These are phyloP conservation scores for Solanum gracilifrons DNA, from an alignment of 257 asterid genomes.

Conservation along the genomic window DNA sequence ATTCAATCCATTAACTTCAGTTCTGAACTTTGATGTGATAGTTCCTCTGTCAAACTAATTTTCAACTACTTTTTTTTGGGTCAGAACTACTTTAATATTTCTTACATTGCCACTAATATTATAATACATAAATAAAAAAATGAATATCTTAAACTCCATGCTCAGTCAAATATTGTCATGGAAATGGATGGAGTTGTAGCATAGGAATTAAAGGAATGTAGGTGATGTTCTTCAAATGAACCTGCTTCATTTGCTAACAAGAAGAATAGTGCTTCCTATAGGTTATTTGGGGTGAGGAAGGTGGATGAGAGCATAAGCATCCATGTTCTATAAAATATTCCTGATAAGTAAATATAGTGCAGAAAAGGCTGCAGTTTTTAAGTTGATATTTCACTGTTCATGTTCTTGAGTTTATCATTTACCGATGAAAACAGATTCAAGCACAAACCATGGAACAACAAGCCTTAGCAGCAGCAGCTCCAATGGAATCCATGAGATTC, in stretches of 20 bases:
- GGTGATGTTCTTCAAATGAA: neutral
- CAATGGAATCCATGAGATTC: conserved; percentile 68
- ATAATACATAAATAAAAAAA: neutral
- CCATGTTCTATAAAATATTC: neutral
- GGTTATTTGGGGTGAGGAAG: neutral
- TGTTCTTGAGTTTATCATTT: neutral
- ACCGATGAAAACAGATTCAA: conserved; percentile 22
- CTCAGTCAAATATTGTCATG: neutral
- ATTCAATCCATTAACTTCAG: neutral
- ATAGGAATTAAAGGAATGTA: neutral
- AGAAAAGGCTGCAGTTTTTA: neutral
- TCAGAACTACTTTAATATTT: neutral
- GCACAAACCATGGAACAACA: conserved; percentile 46
- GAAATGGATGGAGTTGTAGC: neutral
- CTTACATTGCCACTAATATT: neutral
- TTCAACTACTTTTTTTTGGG: neutral
- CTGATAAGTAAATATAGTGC: neutral
- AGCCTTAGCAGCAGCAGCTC: conserved; percentile 76
- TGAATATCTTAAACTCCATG: neutral
- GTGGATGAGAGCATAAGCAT: neutral
- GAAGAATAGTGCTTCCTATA: neutral
- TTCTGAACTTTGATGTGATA: neutral
- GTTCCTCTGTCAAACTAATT: neutral
- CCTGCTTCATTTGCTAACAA: neutral
- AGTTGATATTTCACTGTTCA: neutral